Evolutionary conservation across 495 filamentous ascomycete genomes (phyloP), one percentile per base, ranked within the genome.

Genomic region (Trichoderma reesei): DNA sequence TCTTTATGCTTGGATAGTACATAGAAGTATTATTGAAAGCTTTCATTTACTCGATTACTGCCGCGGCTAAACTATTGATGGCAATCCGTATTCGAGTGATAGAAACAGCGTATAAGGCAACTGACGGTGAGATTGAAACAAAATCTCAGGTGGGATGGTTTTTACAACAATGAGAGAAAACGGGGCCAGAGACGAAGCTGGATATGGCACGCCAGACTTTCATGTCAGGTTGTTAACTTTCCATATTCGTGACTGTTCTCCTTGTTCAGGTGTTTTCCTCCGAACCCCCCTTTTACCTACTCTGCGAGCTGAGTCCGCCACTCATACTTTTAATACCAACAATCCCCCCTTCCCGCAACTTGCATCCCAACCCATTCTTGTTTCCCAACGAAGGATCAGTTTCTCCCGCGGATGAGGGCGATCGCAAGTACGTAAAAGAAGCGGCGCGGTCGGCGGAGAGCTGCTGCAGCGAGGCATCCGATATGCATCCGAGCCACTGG

Each of bases 401-500:
- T 48, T 48, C 44, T 20, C 16, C 20, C 8, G n/a, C 1, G 18
- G 16, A 2, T 1, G 18, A 0, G 18, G 3, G 4, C 5, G n/a
- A 6, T 5, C 4, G 3, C 3, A 20, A 5, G 18, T 0, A 9
- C 5, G n/a, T 6, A 18, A 18, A 48, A 5, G 16, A 18, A 1
- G 44, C 16, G 16, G 44, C 18, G 2, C 44, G 44, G 44, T 48
- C 44, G 1, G 3, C 20, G 20, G 44, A 48, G 5, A 48, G 16
- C 8, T 41, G 60, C 36, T 41, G 60, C 18, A 61, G 14, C 14
- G 60, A 41, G 26, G 37, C 60, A 41, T 61, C 60, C 41, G 60
- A 20, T n/a, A 61, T 41, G 5, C 36, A 61, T 20, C 73, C 72
- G 20, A 76, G 48, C 64, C 65, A 65, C 59, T 72, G 69, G 8